Percentiles rank a stretch among this genome's conserved stretches.
Evolutionary conservation across 2,329 filamentous ascomycete species (phyloP).

Genomic region (Paradendryphiella salina): DNA sequence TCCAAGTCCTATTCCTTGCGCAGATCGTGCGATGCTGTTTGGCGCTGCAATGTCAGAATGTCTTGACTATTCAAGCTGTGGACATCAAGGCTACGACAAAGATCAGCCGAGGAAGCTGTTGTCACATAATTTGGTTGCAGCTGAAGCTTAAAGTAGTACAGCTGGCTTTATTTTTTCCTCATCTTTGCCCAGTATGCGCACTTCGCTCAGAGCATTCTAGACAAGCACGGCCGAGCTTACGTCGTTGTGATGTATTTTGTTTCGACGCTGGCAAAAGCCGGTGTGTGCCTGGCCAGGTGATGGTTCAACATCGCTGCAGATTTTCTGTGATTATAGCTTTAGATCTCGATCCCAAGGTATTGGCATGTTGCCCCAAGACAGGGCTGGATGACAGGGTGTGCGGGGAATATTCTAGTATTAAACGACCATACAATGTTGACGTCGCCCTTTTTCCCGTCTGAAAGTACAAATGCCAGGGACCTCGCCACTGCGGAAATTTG

Average conservation of each 20-base stretch:
- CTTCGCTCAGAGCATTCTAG: slow-evolving; percentile 7
- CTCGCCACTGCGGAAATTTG: background rate
- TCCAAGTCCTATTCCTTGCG: background rate
- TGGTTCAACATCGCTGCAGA: slow-evolving; percentile 9
- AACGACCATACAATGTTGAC: slow-evolving; percentile 6
- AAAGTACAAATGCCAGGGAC: background rate
- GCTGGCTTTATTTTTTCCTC: background rate
- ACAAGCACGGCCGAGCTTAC: slow-evolving; percentile 7
- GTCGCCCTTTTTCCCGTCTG: background rate
- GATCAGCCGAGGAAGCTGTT: background rate
- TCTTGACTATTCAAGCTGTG: background rate
- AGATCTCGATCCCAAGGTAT: slow-evolving; percentile 8
- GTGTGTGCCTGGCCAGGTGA: slow-evolving; percentile 3
- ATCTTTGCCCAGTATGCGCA: background rate
- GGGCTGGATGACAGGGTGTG: slow-evolving; percentile 2
- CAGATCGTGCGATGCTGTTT: background rate
- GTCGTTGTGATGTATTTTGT: slow-evolving; percentile 8
- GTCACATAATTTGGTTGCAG: background rate
- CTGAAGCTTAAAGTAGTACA: slow-evolving; percentile 1
- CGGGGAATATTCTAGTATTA: slow-evolving; percentile 8
- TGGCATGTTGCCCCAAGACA: slow-evolving; percentile 8
- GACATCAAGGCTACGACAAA: slow-evolving; percentile 2
- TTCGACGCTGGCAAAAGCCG: slow-evolving; percentile 7
- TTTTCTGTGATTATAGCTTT: slow-evolving; percentile 2
- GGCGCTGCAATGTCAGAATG: background rate